phyloP scores from a whole-genome alignment of 2,329 filamentous ascomycete species.

The Aspergillus brunneoviolaceus region DNA sequence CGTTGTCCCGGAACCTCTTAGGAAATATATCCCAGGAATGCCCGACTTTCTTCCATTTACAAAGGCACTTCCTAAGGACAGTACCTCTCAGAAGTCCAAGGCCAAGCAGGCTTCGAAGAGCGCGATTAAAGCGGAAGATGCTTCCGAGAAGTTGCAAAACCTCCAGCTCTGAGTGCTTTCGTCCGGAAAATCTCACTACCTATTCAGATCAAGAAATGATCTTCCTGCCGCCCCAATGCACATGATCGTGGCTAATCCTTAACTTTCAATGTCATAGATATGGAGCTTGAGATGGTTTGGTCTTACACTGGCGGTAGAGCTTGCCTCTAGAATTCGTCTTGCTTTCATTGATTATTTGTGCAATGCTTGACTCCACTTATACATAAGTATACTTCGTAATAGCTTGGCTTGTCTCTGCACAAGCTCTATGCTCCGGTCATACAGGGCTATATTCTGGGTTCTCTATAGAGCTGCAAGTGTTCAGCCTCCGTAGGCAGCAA shows the following conservation, averaged over 20 bases:
- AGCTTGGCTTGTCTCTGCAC: too few relatives aligned
- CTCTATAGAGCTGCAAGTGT: too few relatives aligned
- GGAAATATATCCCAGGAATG: slow-evolving; percentile 85
- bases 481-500: too few relatives aligned
- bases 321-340: not conserved
- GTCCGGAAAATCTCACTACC: not conserved
- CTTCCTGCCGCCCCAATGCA: not conserved
- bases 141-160: slow-evolving; percentile 42
- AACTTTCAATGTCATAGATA: not conserved
- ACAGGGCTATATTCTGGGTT: too few relatives aligned
- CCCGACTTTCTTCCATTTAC: slow-evolving; percentile 87
- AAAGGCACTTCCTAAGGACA: slow-evolving; percentile 79
- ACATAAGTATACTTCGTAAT: too few relatives aligned
- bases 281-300: not conserved
- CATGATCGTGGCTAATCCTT: not conserved
- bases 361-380: not conserved
- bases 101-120: slow-evolving; percentile 34
- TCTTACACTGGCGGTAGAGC: not conserved
- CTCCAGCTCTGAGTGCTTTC: slow-evolving; percentile 37
- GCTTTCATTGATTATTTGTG: not conserved
- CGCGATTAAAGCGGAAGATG: slow-evolving; percentile 31
- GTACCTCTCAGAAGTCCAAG: slow-evolving; percentile 60
- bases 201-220: not conserved
- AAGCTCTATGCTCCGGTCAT: too few relatives aligned
- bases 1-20: slow-evolving; percentile 75